These are phyloP conservation scores for Aurinia saxatilis DNA, from an alignment of 345 rosid genomes.

Conservation along the genomic window DNA sequence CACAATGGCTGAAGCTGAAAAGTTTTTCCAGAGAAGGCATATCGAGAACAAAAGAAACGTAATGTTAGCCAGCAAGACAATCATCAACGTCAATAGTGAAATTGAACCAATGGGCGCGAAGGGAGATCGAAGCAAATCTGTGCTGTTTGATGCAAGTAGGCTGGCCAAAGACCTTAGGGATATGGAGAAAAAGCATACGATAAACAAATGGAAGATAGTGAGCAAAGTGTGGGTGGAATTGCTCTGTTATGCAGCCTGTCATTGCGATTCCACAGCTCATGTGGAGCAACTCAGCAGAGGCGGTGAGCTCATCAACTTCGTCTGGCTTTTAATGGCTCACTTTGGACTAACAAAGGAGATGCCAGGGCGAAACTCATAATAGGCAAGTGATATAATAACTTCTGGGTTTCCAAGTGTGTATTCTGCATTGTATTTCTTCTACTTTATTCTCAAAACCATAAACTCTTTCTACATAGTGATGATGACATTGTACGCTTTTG, in stretches of 20 bases:
- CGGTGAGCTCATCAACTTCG: constrained; percentile 51
- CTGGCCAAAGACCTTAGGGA: constrained; percentile 40
- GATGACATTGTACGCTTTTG: no score
- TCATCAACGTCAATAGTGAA: constrained; percentile 23
- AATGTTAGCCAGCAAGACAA: constrained; percentile 13
- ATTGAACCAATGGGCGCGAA: constrained; percentile 37
- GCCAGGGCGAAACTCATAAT: constrained; percentile 47
- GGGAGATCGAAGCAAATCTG: constrained; percentile 60
- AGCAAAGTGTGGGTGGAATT: constrained; percentile 63
- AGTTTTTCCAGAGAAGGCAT: constrained; percentile 33
- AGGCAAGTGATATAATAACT: constrained; percentile 27
- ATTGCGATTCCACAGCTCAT: constrained; percentile 46
- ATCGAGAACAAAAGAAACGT: not conserved
- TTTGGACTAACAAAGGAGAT: constrained; percentile 50
- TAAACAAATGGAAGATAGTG: constrained; percentile 44
- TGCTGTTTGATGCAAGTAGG: constrained; percentile 50
- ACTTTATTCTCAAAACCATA: no score
- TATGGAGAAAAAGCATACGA: not conserved
- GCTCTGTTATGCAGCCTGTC: constrained; percentile 47
- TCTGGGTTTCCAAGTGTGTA: not conserved
- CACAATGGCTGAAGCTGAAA: constrained; percentile 38
- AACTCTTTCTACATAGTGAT: no score
- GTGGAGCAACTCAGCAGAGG: constrained; percentile 61
- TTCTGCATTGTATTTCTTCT: no score
- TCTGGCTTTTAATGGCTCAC: constrained; percentile 79